These are phyloP conservation scores for Metschnikowia koreensis DNA, from an alignment of 805 yeast species.

Conservation along the genomic window DNA sequence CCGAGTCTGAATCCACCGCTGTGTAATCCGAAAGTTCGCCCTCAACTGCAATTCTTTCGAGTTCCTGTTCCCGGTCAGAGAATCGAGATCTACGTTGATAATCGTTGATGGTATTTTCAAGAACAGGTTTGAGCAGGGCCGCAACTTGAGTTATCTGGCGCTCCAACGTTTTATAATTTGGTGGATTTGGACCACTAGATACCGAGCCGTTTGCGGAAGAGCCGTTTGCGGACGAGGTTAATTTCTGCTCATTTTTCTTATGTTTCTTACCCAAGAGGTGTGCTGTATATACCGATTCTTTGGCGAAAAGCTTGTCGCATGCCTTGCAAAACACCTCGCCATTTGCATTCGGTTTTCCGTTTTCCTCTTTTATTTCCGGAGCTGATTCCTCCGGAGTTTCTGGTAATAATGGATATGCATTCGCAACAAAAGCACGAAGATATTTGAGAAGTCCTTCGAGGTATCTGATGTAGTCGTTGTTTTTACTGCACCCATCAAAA, in stretches of 20 bases:
- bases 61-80: slow-evolving; percentile 64
- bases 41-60: slow-evolving; percentile 46
- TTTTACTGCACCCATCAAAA: slow-evolving; percentile 24
- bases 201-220: neutral
- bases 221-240: neutral
- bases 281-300: slow-evolving; percentile 59
- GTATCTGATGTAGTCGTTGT: slow-evolving; percentile 42
- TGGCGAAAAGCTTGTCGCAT: slow-evolving; percentile 65
- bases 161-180: slow-evolving; percentile 25
- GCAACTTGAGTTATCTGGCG: slow-evolving; percentile 38
- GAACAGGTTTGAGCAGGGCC: slow-evolving; percentile 35
- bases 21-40: slow-evolving; percentile 42
- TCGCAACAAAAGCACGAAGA: slow-evolving; percentile 45
- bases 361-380: neutral
- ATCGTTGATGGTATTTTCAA: slow-evolving; percentile 54
- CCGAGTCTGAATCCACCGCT: slow-evolving; percentile 26
- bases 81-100: slow-evolving; percentile 64
- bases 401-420: slow-evolving; percentile 27
- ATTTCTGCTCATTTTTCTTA: slow-evolving; percentile 40
- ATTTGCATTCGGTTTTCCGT: slow-evolving; percentile 18
- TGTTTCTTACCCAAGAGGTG: slow-evolving; percentile 81
- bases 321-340: slow-evolving; percentile 52
- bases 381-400: neutral
- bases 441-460: slow-evolving; percentile 48
- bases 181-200: neutral